Conservation (phyloP, 306 rosid species). For the Crataegus laevigata region DNA sequence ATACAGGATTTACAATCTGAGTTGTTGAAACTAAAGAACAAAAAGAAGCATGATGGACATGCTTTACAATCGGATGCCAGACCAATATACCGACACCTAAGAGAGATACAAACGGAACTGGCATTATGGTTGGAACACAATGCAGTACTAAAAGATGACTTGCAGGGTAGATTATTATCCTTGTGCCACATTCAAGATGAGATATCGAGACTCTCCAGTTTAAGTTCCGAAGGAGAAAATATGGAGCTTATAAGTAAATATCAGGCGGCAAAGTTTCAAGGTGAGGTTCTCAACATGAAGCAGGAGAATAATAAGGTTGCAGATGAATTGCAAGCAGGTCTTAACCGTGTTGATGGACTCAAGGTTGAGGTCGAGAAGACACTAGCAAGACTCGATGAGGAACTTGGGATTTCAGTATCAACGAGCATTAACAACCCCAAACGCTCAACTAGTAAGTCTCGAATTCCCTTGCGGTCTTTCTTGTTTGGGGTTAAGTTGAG, state of each 20-base stretch:
- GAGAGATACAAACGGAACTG: constrained; percentile 77
- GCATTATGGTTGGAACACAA: constrained; percentile 71
- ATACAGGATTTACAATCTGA: constrained; percentile 62
- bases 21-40: constrained; percentile 26
- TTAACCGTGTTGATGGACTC: constrained; percentile 43
- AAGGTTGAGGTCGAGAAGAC: constrained; percentile 50
- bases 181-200: constrained; percentile 59
- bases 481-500: constrained; percentile 74
- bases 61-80: constrained; percentile 43
- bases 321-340: constrained; percentile 51
- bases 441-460: constrained; percentile 29
- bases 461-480: constrained; percentile 71
- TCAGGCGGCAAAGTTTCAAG: constrained; percentile 90
- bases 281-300: constrained; percentile 81
- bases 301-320: constrained; percentile 66
- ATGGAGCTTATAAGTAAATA: constrained; percentile 36
- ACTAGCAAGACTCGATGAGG: constrained; percentile 41
- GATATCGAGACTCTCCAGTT: constrained; percentile 44
- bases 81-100: constrained; percentile 61
- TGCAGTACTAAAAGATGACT: constrained; percentile 58
- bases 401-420: constrained; percentile 31
- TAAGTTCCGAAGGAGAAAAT: constrained; percentile 17
- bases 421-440: constrained; percentile 16
- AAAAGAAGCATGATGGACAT: constrained; percentile 22
- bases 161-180: constrained; percentile 50